Base-by-base conservation (phyloP, 306 rosid species). In the Dalbergia cultrata region DNA sequence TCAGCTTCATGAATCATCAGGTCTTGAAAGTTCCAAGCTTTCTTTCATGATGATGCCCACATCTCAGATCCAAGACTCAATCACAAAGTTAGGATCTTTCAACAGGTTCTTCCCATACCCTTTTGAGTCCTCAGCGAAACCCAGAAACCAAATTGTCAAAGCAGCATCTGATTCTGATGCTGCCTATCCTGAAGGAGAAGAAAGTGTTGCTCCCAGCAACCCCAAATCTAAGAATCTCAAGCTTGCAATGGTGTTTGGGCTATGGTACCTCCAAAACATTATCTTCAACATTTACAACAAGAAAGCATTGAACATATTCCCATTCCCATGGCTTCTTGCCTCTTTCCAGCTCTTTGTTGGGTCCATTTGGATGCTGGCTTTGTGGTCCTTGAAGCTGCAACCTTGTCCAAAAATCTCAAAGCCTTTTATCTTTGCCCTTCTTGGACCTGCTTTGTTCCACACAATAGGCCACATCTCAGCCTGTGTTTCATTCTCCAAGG, bases 391-490 rank as follows among this genome's bases (percentile, higher is more conserved):
- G 1, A 90, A 93, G 88, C 88, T 93, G 64, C 98, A 95, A 57
- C 95, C 95, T 9, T 87, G 93, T 83, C 99, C 94, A 0, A 91
- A 91, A 84, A 87, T 95, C 71, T 77, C 98, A 22, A 92, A 92
- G 67, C 78, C 93, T 4, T 93, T 95, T 78, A 75, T 90, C 60
- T 13, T 92, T 50, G 98, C 99, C 5, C 90, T 95, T 21, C 97
- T 95, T 65, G 96, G 96, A 41, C 99, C 99, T 65, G 99, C 99
- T 76, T 85, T 95, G 79, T 95, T 95, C 85, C 99, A 95, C 87
- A 91, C 99, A 0, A 81, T 95, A 79, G 99, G 99, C 66, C 99
- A 95, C 87, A 95, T 93, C 60, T 95, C 98, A 34, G 99, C 98
- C 4, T 90, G 98, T 62, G 96, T 95, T 66, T 93, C 99, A 17